Evolutionary conservation across 768 basidiomycete species (phyloP), one percentile per base, ranked within the genome.

Genomic region (Suillus alpinus): DNA sequence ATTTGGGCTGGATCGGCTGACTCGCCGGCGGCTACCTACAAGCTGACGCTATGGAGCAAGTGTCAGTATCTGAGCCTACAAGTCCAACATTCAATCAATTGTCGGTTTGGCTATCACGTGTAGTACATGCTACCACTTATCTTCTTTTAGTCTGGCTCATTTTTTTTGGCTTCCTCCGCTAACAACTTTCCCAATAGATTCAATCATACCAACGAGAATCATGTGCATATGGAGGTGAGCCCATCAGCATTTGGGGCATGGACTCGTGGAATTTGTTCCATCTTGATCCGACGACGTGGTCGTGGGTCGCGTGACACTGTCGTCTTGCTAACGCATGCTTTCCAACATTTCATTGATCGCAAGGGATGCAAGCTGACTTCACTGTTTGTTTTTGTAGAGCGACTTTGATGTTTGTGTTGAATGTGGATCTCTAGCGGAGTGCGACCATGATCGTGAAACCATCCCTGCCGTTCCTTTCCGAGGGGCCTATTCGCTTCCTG

Each of bases 351-450:
- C n/a, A 40, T 52, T 34, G 53, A 20, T 34, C 14, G 31, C 57
- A 50, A 53, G 34, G 49, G 16, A 39, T 26, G 6, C 37, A 55
- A 40, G 65, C 57, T 66, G 58, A 67, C 56, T 62, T 26, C 26
- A 26, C 2, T 12, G 32, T 58, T 49, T 23, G 47, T 31, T 44
- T 60, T 62, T 67, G 56, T 71, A 91, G 87, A 86, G 81, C 55
- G 91, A 93, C 62, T 87, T 82, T 69, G 78, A 85, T 68, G 92
- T 93, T 18, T 94, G 92, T 67, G 69, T 79, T 5, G 78, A 78
- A 60, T 94, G 92, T 68, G 92, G 92, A 29, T 85, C 86, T 2
- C 69, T 91, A 14, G 67, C 74, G 9, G 83, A 87, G 69, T 94
- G 92, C 65, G 67, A 71, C n/a, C 92, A 94, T 68, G 92, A 86